Evolutionary conservation across 139 green algal genomes (phyloP).

Genomic region (Chlamydomonas sp.): DNA sequence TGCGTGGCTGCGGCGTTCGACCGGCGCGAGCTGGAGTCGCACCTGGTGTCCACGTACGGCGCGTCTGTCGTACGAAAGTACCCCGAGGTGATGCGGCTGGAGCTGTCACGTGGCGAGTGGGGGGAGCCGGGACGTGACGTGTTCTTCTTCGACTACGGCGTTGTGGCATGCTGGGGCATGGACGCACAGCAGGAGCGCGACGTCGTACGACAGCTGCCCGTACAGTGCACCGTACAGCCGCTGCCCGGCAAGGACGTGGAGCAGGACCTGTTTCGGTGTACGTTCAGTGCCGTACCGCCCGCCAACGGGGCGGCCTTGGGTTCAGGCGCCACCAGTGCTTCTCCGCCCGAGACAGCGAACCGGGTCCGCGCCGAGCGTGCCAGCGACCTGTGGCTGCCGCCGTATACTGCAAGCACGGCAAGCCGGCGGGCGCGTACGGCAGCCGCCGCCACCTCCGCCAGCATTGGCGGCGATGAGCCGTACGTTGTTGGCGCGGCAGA

Average conservation of each 20-base stretch:
- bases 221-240: constrained; percentile 8
- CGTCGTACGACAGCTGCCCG: background rate
- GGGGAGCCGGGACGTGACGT: constrained; percentile 21
- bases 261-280: constrained; percentile 17
- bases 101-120: background rate
- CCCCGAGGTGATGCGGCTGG: constrained; percentile 26
- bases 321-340: too few species aligned
- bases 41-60: constrained; percentile 11
- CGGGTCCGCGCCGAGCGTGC: too few species aligned
- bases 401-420: background rate
- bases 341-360: too few species aligned
- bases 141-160: constrained; percentile 80
- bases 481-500: background rate
- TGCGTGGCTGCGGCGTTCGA: constrained; percentile 68
- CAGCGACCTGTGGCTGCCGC: background rate
- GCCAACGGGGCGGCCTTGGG: too few species aligned
- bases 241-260: background rate
- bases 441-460: background rate
- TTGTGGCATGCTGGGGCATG: constrained; percentile 74
- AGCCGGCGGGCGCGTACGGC: background rate
- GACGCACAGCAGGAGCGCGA: constrained; percentile 47
- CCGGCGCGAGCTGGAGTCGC: constrained; percentile 34
- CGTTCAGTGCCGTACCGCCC: background rate
- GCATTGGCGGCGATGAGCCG: background rate
- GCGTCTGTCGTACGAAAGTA: constrained; percentile 8